Evolutionary conservation across 2,329 filamentous ascomycete species (phyloP).

Genomic region (Ophiosphaerella herpotricha): DNA sequence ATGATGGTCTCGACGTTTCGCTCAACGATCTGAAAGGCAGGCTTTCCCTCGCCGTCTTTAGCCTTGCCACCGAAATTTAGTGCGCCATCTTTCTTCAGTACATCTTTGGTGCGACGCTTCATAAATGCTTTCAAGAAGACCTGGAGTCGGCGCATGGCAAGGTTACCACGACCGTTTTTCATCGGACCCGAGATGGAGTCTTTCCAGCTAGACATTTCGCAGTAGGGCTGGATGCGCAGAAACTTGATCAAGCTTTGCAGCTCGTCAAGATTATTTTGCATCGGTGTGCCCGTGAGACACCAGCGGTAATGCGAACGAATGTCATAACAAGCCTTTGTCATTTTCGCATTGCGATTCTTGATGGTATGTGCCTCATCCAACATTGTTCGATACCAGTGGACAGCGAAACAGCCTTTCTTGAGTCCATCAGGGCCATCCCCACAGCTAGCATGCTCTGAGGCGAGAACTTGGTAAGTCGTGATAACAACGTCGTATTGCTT

Average conservation of each 20-base stretch:
- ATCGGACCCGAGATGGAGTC: conserved; percentile 87
- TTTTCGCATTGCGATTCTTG: conserved; percentile 96
- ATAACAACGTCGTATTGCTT: conserved; percentile 92
- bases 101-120: conserved; percentile 97
- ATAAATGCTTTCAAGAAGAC: conserved; percentile 89
- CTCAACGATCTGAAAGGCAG: conserved; percentile 87
- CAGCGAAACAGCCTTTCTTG: conserved; percentile 83
- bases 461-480: conserved; percentile 94
- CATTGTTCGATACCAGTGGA: conserved; percentile 94
- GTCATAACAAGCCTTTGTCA: conserved; percentile 88
- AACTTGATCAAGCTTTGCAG: conserved; percentile 93
- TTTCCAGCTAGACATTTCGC: conserved; percentile 85
- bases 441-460: conserved; percentile 81
- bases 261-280: conserved; percentile 98
- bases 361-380: conserved; percentile 97
- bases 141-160: conserved; percentile 86
- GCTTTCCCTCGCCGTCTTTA: conserved; percentile 60
- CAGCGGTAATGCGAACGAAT: conserved; percentile 86
- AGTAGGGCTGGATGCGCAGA: conserved; percentile 87
- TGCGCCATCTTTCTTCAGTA: conserved; percentile 86
- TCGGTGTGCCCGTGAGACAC: conserved; percentile 94
- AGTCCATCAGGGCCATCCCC: conserved; percentile 64
- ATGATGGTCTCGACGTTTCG: conserved; percentile 83
- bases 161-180: conserved; percentile 85
- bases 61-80: conserved; percentile 75